A percentile compares a stretch with the other conserved stretches of the same genome.
Conservation (phyloP, 2,329 filamentous ascomycete genomes). For the Aspergillus vadensis region DNA sequence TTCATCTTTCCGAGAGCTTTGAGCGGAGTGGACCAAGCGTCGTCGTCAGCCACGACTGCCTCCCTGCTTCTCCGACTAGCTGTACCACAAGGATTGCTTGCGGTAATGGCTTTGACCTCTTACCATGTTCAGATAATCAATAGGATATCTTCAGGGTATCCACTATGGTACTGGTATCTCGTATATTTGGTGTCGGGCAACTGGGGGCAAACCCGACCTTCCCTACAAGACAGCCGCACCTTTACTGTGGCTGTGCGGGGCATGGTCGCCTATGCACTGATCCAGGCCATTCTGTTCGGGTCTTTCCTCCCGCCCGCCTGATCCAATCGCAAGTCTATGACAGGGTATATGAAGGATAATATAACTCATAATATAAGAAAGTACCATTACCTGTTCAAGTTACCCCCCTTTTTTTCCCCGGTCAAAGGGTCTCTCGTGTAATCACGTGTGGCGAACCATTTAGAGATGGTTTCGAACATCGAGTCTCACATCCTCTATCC, state of each 20-base stretch:
- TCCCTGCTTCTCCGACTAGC: constrained; percentile 60
- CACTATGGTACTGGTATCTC: constrained; percentile 84
- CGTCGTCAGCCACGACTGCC: constrained; percentile 24
- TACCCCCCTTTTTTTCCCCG: too few relatives aligned
- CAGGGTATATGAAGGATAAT: not conserved
- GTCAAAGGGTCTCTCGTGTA: too few relatives aligned
- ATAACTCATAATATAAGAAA: not conserved
- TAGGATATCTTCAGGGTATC: constrained; percentile 82
- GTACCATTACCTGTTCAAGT: too few relatives aligned
- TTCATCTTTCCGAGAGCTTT: constrained; percentile 27
- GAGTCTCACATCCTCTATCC: too few relatives aligned
- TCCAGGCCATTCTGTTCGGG: constrained; percentile 83
- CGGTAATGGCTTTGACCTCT: constrained; percentile 69
- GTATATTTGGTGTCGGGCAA: constrained; percentile 48
- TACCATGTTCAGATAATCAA: constrained; percentile 96
- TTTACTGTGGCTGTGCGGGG: constrained; percentile 57
- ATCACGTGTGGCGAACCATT: too few relatives aligned
- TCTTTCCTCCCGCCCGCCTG: constrained; percentile 89
- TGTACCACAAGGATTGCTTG: constrained; percentile 70
- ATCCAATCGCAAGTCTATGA: not conserved
- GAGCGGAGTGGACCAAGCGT: constrained; percentile 12
- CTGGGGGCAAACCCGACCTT: constrained; percentile 14
- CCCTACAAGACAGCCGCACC: constrained; percentile 20
- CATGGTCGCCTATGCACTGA: constrained; percentile 77
- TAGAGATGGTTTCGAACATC: too few relatives aligned